A percentile compares a stretch with the other conserved stretches of the same genome.
These are phyloP conservation scores for Dothistroma septosporum DNA, from an alignment of 2,329 filamentous ascomycete genomes.

Conservation along the genomic window DNA sequence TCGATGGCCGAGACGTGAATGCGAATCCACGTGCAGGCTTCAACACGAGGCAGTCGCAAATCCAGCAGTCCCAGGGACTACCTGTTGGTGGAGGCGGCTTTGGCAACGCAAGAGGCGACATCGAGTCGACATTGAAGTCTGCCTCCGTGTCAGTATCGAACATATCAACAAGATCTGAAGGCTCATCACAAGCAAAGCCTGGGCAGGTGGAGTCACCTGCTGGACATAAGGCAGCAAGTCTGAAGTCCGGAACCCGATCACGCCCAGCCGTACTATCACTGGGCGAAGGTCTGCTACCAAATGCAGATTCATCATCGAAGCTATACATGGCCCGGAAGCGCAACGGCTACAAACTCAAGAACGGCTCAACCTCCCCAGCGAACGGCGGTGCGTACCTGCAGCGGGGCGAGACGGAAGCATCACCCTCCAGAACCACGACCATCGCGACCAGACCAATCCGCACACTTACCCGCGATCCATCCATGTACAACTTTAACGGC, in stretches of 20 bases:
- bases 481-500: not conserved
- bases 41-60: not conserved
- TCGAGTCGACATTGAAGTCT: slow-evolving; percentile 19
- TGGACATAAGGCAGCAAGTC: not conserved
- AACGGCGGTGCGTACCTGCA: slow-evolving; percentile 29
- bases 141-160: slow-evolving; percentile 26
- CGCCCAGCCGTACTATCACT: slow-evolving; percentile 14
- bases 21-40: not conserved
- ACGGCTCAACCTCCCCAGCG: slow-evolving; percentile 14
- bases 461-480: slow-evolving; percentile 2
- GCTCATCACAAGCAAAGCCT: slow-evolving; percentile 17
- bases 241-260: not conserved
- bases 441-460: not conserved
- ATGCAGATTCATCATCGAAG: slow-evolving; percentile 14
- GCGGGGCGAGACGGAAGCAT: slow-evolving; percentile 12
- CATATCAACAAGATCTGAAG: slow-evolving; percentile 10
- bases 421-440: not conserved
- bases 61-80: not conserved
- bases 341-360: slow-evolving; percentile 10
- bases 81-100: not conserved
- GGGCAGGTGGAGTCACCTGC: slow-evolving; percentile 3
- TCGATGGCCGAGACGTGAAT: not conserved
- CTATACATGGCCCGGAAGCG: slow-evolving; percentile 21
- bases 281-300: slow-evolving; percentile 20
- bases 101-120: slow-evolving; percentile 6